Conservation (phyloP, 1,139 yeast species). For the Kodamaea ohmeri region DNA sequence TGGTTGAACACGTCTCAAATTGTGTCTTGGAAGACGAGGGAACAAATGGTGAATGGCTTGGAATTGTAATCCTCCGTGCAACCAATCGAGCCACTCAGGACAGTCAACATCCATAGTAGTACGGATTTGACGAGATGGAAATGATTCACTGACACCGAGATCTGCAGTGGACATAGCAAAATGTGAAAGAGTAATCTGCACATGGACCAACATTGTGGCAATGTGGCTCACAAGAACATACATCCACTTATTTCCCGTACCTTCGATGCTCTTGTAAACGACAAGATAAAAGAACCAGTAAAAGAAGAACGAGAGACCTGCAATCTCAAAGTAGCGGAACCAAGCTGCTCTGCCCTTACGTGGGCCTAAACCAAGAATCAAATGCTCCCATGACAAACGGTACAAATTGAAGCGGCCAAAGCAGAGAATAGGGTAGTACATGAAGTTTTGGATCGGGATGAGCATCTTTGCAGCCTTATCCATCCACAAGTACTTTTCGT, state of each 20-base stretch:
- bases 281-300: slow-evolving; percentile 78
- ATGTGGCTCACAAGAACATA: slow-evolving; percentile 74
- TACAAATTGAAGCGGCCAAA: slow-evolving; percentile 88
- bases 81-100: slow-evolving; percentile 86
- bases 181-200: slow-evolving; percentile 84
- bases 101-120: slow-evolving; percentile 96
- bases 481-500: slow-evolving; percentile 62
- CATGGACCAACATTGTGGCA: slow-evolving; percentile 86
- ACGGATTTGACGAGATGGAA: slow-evolving; percentile 75
- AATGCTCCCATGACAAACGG: slow-evolving; percentile 74
- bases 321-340: slow-evolving; percentile 75
- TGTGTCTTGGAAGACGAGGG: slow-evolving; percentile 87
- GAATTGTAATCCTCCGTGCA: slow-evolving; percentile 91
- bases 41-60: slow-evolving; percentile 89
- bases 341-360: slow-evolving; percentile 79
- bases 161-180: slow-evolving; percentile 94
- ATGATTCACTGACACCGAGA: slow-evolving; percentile 78
- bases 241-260: slow-evolving; percentile 49
- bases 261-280: slow-evolving; percentile 50
- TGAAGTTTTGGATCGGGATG: slow-evolving; percentile 63
- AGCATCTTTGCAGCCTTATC: slow-evolving; percentile 61
- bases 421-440: slow-evolving; percentile 74
- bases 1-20: slow-evolving; percentile 72
- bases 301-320: slow-evolving; percentile 64
- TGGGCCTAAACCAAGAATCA: slow-evolving; percentile 70